Base-by-base conservation (phyloP, 495 filamentous ascomycete genomes). In the Hypoxylon trugodes region DNA sequence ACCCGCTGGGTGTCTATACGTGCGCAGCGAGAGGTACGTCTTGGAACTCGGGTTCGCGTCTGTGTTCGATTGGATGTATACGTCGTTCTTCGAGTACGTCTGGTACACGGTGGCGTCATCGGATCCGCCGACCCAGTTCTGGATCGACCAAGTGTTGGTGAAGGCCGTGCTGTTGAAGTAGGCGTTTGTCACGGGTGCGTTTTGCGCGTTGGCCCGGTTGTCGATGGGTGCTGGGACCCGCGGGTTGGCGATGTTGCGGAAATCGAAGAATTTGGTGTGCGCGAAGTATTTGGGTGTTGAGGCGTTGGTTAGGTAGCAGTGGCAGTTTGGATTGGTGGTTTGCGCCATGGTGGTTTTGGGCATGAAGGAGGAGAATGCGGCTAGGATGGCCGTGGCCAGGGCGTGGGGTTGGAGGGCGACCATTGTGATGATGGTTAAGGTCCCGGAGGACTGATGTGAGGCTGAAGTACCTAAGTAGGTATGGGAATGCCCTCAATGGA, bases 191-290 rank as follows among this genome's bases (percentile, higher is more conserved):
- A 61, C 61, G 7, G 43, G 63, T 0, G 71, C 81, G 35, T 61
- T 66, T 15, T 64, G 54, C 33, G 56, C 72, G 16, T 65, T 65
- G 1, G 38, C 35, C 0, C 58, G 22, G 37, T 69, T 59, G 2
- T 61, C 45, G 65, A 80, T 75, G 38, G 75, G 52, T 1, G 70
- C 42, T 6, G 80, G 82, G 24, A 70, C 71, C 10, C 66, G 45
- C 41, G 76, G 68, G 47, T 75, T 65, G 15, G 74, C 66, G 43
- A 82, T 73, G 57, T 79, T 77, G 25, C 88, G 85, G 70, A 87
- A 92, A 76, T 92, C 89, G 77, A 82, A 87, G 72, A 90, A 85
- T 49, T 79, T 79, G 76, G 88, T 84, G 71, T 86, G 74, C 18
- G 78, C 76, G 73, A 89, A 90, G 78, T 84, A 87, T 4, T 74